Base-by-base conservation (phyloP, 805 yeast genomes). In the Starmerella lactis-condensi region DNA sequence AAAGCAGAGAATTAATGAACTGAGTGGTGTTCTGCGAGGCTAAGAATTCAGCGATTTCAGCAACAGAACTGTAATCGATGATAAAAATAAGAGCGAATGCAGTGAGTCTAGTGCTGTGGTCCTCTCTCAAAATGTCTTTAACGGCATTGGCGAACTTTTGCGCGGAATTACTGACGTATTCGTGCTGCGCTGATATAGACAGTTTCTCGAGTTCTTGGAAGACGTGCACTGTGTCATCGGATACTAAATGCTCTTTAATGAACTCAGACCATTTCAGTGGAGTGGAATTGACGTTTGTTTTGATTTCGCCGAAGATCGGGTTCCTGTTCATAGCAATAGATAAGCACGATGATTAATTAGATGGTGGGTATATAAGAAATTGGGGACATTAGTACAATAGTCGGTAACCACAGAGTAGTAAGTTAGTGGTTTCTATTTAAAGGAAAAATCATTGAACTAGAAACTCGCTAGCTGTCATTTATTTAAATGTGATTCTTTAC, bases 231-330 rank as follows among this genome's bases (percentile, higher is more conserved):
- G 79, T 89, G 38, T 67, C 69, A 30, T 64, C 64, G 26, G 72
- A 57, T 23, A 83, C 60, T 27, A 72, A 65, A 29, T 68, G 71
- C 13, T 83, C 72, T 33, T 93, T 64, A 8, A 77, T 72, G 44
- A 76, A 70, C 7, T 91, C 91, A 47, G 78, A 91, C 95, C 95
- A 83, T 20, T 92, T 91, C 34, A 82, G 68, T 20, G 83, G 72
- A 41, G 89, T 67, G 37, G 77, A 73, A 45, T 89, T 63, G 40
- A 81, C 72, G 38, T 69, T 69, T 41, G 64, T 61, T 43, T 51
- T 47, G 32, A 51, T 48, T 24, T 54, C 58, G 27, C 54, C 59
- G 34, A 54, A 42, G 26, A 52, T 44, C 23, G 36, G 40, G 28
- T 41, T 41, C 31, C 41, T 37, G 17, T 40, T 30, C 43, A 39